Conservation (phyloP, 345 rosid species). For the Noccaea caerulescens region DNA sequence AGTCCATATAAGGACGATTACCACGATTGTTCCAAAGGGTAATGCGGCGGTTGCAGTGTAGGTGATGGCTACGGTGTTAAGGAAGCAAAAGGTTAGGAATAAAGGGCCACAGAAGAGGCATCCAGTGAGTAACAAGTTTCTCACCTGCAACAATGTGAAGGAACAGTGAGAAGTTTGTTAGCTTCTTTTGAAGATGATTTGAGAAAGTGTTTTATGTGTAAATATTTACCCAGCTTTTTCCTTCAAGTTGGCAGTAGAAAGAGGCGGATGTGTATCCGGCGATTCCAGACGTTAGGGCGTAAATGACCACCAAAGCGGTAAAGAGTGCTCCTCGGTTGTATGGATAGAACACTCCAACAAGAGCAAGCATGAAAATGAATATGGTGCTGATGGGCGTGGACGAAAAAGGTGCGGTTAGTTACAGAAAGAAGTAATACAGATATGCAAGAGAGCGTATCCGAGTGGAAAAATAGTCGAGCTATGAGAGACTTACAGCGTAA, state of each 20-base stretch:
- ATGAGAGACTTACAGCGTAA: constrained; percentile 69
- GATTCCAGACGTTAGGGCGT: constrained; percentile 89
- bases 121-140: constrained; percentile 81
- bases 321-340: constrained; percentile 93
- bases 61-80: constrained; percentile 82
- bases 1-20: constrained; percentile 89
- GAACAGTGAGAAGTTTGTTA: background rate
- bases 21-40: constrained; percentile 88
- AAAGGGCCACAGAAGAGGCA: constrained; percentile 90
- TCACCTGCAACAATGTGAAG: constrained; percentile 55
- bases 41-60: constrained; percentile 87
- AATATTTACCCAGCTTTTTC: constrained; percentile 71
- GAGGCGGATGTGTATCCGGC: constrained; percentile 85
- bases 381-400: constrained; percentile 54
- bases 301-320: constrained; percentile 86
- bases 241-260: constrained; percentile 92
- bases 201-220: background rate
- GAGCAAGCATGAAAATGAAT: constrained; percentile 80
- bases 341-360: constrained; percentile 94
- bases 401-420: background rate
- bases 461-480: background rate
- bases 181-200: background rate
- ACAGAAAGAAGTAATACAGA: background rate
- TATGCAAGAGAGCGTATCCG: background rate
- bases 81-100: constrained; percentile 86